These are phyloP conservation scores for Globisporangium spiculum DNA, from an alignment of 352 stramenopile species.

Conservation along the genomic window DNA sequence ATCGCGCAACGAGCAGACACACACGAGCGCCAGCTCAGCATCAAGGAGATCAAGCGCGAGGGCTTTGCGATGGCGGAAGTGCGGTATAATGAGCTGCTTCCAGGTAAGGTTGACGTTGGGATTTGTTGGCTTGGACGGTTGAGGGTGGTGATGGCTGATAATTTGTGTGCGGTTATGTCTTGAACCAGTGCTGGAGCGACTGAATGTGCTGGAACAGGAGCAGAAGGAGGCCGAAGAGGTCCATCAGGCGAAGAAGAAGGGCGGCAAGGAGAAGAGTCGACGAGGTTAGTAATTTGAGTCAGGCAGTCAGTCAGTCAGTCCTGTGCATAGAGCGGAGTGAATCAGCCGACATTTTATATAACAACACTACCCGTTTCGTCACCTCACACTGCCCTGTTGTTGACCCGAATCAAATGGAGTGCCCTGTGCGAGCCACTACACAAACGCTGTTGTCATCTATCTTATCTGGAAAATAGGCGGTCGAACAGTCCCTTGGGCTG, in stretches of 20 bases:
- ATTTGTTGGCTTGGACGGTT: slow-evolving; percentile 3
- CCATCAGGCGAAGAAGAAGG: slow-evolving; percentile 75
- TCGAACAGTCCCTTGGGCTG: slow-evolving; percentile 79
- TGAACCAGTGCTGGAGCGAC: slow-evolving; percentile 57
- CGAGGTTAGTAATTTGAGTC: slow-evolving; percentile 37
- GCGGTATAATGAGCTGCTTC: slow-evolving; percentile 79
- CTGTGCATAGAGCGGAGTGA: background rate
- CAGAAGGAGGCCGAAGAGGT: slow-evolving; percentile 78
- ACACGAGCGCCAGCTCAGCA: slow-evolving; percentile 61
- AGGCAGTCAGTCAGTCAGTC: slow-evolving; percentile 17
- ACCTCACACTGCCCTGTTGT: background rate
- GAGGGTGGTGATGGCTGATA: slow-evolving; percentile 16
- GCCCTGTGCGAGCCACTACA: background rate
- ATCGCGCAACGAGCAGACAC: slow-evolving; percentile 62
- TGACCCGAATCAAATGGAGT: background rate
- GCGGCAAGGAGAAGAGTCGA: slow-evolving; percentile 69
- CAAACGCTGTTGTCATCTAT: background rate
- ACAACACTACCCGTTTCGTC: slow-evolving; percentile 1
- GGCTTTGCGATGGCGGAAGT: slow-evolving; percentile 70
- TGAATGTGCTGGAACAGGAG: slow-evolving; percentile 78
- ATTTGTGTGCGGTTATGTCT: slow-evolving; percentile 1
- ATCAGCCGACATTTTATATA: slow-evolving; percentile 11
- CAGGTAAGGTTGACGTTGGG: slow-evolving; percentile 32
- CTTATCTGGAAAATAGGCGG: slow-evolving; percentile 59
- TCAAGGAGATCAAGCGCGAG: slow-evolving; percentile 88